A percentile compares a stretch with the other conserved stretches of the same genome.
Evolutionary conservation across 306 rosid genomes (phyloP).

Genomic region (Trifolium fragiferum): DNA sequence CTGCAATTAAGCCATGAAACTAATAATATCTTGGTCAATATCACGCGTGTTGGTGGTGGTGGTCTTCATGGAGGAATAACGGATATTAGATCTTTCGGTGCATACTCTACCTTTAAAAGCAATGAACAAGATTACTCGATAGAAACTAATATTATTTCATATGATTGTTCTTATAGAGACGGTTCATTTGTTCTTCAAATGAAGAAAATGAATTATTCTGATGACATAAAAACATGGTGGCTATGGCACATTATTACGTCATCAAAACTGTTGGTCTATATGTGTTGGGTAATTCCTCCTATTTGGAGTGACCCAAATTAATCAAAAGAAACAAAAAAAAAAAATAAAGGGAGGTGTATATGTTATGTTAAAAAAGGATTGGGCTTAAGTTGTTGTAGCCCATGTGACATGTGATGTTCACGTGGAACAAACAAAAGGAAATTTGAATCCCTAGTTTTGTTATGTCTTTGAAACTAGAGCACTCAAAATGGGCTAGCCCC

Average conservation of each 20-base stretch:
- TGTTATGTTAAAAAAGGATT: too few species aligned
- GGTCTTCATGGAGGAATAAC: not conserved
- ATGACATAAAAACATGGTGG: not conserved
- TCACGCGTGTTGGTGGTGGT: not conserved
- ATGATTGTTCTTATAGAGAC: not conserved
- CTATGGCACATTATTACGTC: constrained; percentile 39
- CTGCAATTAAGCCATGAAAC: too few species aligned
- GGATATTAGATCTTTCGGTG: not conserved
- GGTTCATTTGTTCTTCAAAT: constrained; percentile 28
- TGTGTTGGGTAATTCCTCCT: too few species aligned
- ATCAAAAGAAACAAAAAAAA: too few species aligned
- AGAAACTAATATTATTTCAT: constrained; percentile 19
- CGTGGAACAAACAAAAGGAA: too few species aligned
- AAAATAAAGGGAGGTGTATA: too few species aligned
- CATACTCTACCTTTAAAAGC: not conserved
- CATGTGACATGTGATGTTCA: too few species aligned
- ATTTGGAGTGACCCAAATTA: too few species aligned
- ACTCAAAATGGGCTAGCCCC: too few species aligned
- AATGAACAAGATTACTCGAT: constrained; percentile 1
- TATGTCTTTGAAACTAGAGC: too few species aligned
- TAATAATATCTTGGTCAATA: not conserved
- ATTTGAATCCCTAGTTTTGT: too few species aligned
- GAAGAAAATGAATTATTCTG: constrained; percentile 18
- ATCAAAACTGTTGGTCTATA: constrained; percentile 31
- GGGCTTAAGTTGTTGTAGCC: too few species aligned